A percentile compares a stretch with the other conserved stretches of the same genome.
Conservation (phyloP, 2,329 filamentous ascomycete genomes). For the Graphiopsis chlorocephala region DNA sequence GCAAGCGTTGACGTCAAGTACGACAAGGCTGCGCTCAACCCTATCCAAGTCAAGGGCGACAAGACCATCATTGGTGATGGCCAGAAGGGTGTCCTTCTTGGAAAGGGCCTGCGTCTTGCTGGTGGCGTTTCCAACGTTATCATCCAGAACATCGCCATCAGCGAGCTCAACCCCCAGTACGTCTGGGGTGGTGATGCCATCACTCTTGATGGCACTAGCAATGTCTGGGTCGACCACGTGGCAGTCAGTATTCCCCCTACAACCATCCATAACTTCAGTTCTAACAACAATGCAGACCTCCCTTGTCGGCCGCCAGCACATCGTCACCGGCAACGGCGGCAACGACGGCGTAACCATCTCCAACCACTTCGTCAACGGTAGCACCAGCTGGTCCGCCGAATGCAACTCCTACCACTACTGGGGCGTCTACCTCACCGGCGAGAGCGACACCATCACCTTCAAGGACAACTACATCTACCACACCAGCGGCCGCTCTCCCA, state of each 20-base stretch:
- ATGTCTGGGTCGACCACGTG: conserved; percentile 39
- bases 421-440: conserved; percentile 57
- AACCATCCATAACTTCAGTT: neutral
- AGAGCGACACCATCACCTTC: conserved; percentile 56
- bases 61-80: conserved; percentile 45
- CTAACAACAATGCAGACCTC: conserved; percentile 38
- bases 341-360: conserved; percentile 58
- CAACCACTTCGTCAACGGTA: conserved; percentile 59
- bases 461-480: conserved; percentile 62
- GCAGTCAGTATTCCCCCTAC: conserved; percentile 28
- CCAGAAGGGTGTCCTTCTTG: conserved; percentile 40
- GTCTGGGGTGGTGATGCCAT: conserved; percentile 43
- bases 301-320: conserved; percentile 59
- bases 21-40: conserved; percentile 54
- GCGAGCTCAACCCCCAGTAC: conserved; percentile 38
- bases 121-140: conserved; percentile 54
- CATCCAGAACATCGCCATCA: conserved; percentile 40
- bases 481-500: conserved; percentile 59
- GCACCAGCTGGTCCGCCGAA: conserved; percentile 53
- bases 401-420: conserved; percentile 62
- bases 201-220: conserved; percentile 34
- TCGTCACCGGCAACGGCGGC: conserved; percentile 55
- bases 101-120: conserved; percentile 41
- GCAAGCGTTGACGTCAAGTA: conserved; percentile 40
- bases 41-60: conserved; percentile 40